A percentile compares a stretch with the other conserved stretches of the same genome.
phyloP scores from a whole-genome alignment of 768 basidiomycete genomes.

The Jaapia argillacea region DNA sequence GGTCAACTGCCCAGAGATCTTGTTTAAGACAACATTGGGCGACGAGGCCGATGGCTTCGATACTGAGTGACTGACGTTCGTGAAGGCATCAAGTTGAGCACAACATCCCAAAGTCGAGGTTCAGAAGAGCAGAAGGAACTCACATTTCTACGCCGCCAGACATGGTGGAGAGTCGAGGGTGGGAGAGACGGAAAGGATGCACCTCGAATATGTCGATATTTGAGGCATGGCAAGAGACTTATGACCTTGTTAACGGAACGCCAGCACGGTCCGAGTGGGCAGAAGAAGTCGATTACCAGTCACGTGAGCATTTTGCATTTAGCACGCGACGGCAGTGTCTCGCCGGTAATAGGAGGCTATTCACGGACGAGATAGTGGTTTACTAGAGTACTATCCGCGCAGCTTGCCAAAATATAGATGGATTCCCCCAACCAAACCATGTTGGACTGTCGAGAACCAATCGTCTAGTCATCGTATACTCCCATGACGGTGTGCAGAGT shows the following conservation, averaged over 20 bases:
- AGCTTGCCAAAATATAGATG: too few relatives aligned
- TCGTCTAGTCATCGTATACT: too few relatives aligned
- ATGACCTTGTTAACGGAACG: neutral
- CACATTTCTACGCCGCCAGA: conserved; percentile 53
- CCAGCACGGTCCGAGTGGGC: neutral
- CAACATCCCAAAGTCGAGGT: neutral
- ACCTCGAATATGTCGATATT: neutral
- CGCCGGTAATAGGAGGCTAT: too few relatives aligned
- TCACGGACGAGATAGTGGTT: too few relatives aligned
- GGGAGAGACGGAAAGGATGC: conserved; percentile 1
- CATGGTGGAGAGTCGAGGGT: conserved; percentile 25
- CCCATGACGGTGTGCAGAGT: too few relatives aligned
- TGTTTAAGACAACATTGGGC: conserved; percentile 45
- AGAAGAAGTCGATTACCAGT: too few relatives aligned
- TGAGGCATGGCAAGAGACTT: neutral
- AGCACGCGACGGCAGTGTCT: too few relatives aligned
- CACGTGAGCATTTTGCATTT: too few relatives aligned
- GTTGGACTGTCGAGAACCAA: too few relatives aligned
- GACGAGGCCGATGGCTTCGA: neutral
- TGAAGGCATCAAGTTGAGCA: neutral
- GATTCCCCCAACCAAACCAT: too few relatives aligned
- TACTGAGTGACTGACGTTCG: neutral
- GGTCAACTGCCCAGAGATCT: conserved; percentile 61
- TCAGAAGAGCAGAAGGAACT: too few relatives aligned
- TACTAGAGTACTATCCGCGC: too few relatives aligned